phyloP scores from a whole-genome alignment of 768 basidiomycete species.

The Tylopilus rubrobrunneus region DNA sequence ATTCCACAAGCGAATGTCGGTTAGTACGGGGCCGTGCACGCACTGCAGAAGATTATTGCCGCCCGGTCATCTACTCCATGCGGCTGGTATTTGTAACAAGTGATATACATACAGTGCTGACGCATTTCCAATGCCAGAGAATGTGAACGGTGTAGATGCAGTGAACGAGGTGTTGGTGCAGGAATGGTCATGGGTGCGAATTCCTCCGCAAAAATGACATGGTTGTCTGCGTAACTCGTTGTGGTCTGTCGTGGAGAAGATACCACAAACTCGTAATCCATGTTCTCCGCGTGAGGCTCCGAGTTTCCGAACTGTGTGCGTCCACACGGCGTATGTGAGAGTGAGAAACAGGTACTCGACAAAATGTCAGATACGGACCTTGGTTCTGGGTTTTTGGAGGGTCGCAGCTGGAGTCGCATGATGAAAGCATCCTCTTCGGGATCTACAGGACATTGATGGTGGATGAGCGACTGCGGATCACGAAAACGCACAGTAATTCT shows the following conservation, averaged over 20 bases:
- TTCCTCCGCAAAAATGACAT: constrained; percentile 12
- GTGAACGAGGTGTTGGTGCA: not conserved
- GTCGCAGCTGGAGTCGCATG: constrained; percentile 19
- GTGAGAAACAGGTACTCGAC: not conserved
- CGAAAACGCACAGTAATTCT: constrained; percentile 25
- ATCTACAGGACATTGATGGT: constrained; percentile 14
- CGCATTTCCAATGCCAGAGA: not conserved
- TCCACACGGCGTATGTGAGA: not conserved
- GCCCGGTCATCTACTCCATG: not conserved
- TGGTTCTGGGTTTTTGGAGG: no score
- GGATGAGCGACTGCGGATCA: not conserved
- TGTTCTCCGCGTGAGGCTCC: constrained; percentile 1
- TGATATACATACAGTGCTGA: not conserved
- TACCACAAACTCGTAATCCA: constrained; percentile 15
- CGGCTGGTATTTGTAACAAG: not conserved
- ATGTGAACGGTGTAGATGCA: not conserved
- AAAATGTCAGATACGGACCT: not conserved
- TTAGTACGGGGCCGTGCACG: no score
- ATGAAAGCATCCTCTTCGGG: constrained; percentile 25
- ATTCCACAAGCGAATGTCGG: no score
- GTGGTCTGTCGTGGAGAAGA: constrained; percentile 11
- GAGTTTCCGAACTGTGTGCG: constrained; percentile 1
- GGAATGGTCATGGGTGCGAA: constrained; percentile 8
- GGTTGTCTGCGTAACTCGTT: constrained; percentile 5
- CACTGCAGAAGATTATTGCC: no score